These are phyloP conservation scores for Chytriomyces sp. DNA, from an alignment of 192 early-diverging fungal species.

Conservation along the genomic window DNA sequence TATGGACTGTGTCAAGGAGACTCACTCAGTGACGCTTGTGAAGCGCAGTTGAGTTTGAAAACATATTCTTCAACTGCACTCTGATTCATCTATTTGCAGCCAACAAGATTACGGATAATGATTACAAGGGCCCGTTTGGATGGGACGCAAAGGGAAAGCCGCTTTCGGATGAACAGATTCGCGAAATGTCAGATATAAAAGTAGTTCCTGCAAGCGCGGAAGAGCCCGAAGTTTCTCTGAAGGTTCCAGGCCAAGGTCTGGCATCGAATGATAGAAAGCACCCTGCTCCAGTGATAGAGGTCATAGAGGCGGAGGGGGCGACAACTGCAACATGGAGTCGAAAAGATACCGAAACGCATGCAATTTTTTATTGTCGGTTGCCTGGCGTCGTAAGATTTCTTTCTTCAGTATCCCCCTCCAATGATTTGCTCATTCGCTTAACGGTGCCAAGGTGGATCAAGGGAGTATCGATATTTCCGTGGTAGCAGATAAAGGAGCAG, in stretches of 20 bases:
- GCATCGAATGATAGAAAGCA: too few relatives aligned
- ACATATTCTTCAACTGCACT: neutral
- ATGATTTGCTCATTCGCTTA: too few relatives aligned
- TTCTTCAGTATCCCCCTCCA: neutral
- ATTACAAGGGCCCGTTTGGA: conserved; percentile 22
- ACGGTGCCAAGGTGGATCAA: too few relatives aligned
- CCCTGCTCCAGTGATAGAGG: too few relatives aligned
- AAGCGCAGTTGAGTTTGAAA: conserved; percentile 14
- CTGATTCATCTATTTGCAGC: neutral
- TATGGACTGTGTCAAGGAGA: conserved; percentile 20
- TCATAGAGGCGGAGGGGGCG: too few relatives aligned
- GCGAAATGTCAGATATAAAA: conserved; percentile 1
- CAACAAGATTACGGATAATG: conserved; percentile 26
- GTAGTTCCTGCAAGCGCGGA: conserved; percentile 8
- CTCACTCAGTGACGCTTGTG: conserved; percentile 3
- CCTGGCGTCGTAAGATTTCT: conserved; percentile 6
- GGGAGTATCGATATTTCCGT: too few relatives aligned
- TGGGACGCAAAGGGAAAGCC: conserved; percentile 26
- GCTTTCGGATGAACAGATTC: neutral
- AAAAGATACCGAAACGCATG: conserved; percentile 2
- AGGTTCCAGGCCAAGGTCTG: neutral
- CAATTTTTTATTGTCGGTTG: conserved; percentile 9
- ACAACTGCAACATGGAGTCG: neutral
- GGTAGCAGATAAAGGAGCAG: neutral
- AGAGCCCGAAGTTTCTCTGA: neutral